Conservation (phyloP, 2,329 filamentous ascomycete genomes). For the Chrysosporium keratinophilum region DNA sequence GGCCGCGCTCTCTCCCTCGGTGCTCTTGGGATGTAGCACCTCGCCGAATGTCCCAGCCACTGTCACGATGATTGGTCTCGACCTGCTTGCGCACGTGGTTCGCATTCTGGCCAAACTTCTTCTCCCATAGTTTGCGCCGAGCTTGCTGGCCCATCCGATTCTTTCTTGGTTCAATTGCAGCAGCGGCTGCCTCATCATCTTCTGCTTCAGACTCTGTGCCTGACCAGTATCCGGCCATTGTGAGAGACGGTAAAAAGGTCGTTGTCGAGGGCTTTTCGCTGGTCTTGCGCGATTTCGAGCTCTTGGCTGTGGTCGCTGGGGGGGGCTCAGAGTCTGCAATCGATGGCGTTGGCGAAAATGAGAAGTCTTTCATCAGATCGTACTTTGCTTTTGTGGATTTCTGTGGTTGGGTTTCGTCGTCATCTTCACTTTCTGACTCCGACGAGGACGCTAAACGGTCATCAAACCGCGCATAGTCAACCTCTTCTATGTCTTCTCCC, state of each 20-base stretch:
- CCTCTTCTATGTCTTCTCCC: background rate
- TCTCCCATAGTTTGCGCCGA: conserved; percentile 51
- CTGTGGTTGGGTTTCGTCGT: conserved; percentile 19
- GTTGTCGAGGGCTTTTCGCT: conserved; percentile 28
- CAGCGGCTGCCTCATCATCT: conserved; percentile 32
- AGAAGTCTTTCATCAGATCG: conserved; percentile 20
- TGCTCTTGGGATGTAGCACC: conserved; percentile 40
- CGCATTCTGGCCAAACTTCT: conserved; percentile 49
- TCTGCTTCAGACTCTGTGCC: conserved; percentile 49
- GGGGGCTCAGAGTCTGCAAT: conserved; percentile 21
- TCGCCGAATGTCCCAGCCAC: conserved; percentile 49
- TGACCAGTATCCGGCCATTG: conserved; percentile 53
- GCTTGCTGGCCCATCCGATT: conserved; percentile 55
- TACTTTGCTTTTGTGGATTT: conserved; percentile 12
- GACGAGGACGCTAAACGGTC: conserved; percentile 26
- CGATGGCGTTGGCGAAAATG: conserved; percentile 29
- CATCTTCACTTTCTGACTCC: conserved; percentile 20
- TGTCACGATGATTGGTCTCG: conserved; percentile 33
- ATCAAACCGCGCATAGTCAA: conserved; percentile 25
- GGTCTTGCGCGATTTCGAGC: conserved; percentile 18
- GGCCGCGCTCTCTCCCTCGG: conserved; percentile 21
- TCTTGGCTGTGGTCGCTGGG: conserved; percentile 23
- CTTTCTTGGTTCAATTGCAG: conserved; percentile 39
- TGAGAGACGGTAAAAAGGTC: conserved; percentile 52
- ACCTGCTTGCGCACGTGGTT: conserved; percentile 46